These are phyloP conservation scores for Chaetomium sp. DNA, from an alignment of 2,329 filamentous ascomycete genomes.

Conservation along the genomic window DNA sequence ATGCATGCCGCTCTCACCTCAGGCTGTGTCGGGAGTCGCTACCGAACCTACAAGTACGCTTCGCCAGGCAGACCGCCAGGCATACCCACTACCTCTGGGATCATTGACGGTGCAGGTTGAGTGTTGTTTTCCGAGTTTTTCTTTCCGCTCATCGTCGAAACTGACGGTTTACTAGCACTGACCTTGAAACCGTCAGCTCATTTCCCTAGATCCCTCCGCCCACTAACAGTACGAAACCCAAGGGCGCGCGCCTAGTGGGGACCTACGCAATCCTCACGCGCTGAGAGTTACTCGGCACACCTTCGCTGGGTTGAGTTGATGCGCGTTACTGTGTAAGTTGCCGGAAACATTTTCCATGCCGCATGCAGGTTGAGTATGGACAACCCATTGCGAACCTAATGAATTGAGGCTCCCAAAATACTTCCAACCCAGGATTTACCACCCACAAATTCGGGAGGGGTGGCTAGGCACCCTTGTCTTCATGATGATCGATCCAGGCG, in stretches of 20 bases:
- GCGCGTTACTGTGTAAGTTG: not conserved
- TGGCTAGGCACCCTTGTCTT: not conserved
- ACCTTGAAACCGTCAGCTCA: conserved; percentile 14
- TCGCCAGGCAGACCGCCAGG: no score
- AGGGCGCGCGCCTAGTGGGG: not conserved
- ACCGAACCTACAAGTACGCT: no score
- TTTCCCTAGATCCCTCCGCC: conserved; percentile 14
- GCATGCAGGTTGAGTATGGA: not conserved
- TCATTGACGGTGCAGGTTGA: not conserved
- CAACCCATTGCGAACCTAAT: not conserved
- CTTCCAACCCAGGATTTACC: not conserved
- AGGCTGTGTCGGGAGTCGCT: no score
- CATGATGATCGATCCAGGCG: not conserved
- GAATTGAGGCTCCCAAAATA: not conserved
- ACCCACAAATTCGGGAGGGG: not conserved
- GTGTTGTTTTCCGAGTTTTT: not conserved
- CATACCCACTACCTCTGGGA: not conserved
- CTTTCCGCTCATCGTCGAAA: not conserved
- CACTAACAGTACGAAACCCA: conserved; percentile 3
- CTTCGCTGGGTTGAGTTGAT: not conserved
- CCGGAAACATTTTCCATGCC: conserved; percentile 2
- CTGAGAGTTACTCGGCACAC: not conserved
- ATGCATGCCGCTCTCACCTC: not conserved
- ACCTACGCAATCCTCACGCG: not conserved
- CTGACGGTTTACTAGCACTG: not conserved